phyloP scores from a whole-genome alignment of 495 filamentous ascomycete species.

The Polyplosphaeria fusca region DNA sequence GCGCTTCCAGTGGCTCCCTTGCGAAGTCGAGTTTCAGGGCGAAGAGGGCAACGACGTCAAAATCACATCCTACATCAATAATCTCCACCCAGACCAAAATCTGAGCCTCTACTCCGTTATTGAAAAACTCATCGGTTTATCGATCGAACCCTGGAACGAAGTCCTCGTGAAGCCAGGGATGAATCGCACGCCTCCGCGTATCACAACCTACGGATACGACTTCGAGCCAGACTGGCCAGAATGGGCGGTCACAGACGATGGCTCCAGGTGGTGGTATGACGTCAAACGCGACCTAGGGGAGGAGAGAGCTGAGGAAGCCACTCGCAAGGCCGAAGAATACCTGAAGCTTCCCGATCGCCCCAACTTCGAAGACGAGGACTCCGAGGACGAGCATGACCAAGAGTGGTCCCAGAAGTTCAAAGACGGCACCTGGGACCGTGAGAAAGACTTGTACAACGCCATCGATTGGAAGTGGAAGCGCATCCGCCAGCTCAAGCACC shows the following conservation, averaged over 20 bases:
- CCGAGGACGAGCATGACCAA: neutral
- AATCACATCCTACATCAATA: conserved; percentile 58
- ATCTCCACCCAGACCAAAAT: conserved; percentile 52
- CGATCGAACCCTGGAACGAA: conserved; percentile 56
- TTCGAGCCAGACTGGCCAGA: conserved; percentile 35
- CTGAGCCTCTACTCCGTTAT: conserved; percentile 50
- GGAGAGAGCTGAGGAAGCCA: neutral
- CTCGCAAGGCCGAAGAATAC: neutral
- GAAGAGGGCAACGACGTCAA: conserved; percentile 26
- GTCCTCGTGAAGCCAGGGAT: neutral
- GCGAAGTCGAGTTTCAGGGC: conserved; percentile 49
- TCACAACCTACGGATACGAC: neutral
- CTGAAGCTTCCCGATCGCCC: neutral
- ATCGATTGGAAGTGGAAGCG: neutral
- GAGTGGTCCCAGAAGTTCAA: neutral
- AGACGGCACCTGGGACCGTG: neutral
- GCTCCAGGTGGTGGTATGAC: neutral
- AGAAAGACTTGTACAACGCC: neutral
- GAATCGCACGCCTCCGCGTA: neutral
- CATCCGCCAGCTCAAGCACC: neutral
- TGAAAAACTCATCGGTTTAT: conserved; percentile 48
- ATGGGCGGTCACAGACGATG: neutral
- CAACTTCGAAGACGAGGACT: neutral
- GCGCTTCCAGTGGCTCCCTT: conserved; percentile 61
- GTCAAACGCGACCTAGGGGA: neutral